Conservation (phyloP, 2,329 filamentous ascomycete genomes). For the Paraconiothyrium brasiliense region DNA sequence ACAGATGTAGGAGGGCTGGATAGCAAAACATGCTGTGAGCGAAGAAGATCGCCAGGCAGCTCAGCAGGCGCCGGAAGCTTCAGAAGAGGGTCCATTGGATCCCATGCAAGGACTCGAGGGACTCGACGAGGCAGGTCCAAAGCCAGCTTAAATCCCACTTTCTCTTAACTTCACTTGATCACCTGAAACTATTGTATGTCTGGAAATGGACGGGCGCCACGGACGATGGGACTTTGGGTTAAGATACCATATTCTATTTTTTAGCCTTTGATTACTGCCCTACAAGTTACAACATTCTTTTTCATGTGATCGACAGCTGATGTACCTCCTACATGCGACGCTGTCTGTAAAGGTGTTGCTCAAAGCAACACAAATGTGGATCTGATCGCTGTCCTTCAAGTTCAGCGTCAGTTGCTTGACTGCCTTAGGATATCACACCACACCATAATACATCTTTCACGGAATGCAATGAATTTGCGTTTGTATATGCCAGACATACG, state of each 20-base stretch:
- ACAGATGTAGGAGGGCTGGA: slow-evolving; percentile 80
- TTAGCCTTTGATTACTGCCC: no score
- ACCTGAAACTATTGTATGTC: background rate
- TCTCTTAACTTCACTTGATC: background rate
- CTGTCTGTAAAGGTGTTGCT: background rate
- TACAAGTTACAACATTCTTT: no score
- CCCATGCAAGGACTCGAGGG: slow-evolving; percentile 97
- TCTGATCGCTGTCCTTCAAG: background rate
- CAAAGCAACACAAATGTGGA: background rate
- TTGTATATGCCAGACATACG: slow-evolving; percentile 29
- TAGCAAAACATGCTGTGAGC: slow-evolving; percentile 85
- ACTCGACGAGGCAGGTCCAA: slow-evolving; percentile 92
- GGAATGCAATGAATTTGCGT: background rate
- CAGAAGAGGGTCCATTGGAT: slow-evolving; percentile 71
- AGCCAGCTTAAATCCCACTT: slow-evolving; percentile 66
- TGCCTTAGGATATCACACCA: slow-evolving; percentile 5
- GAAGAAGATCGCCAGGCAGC: slow-evolving; percentile 77
- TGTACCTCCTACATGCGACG: background rate
- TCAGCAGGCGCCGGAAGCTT: slow-evolving; percentile 62
- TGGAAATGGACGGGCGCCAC: slow-evolving; percentile 10
- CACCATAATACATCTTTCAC: background rate
- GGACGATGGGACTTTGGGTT: slow-evolving; percentile 9
- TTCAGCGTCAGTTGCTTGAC: background rate
- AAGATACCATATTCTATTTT: slow-evolving; percentile 17
- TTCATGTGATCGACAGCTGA: no score